These are phyloP conservation scores for Chlorophyllum brunneum DNA, from an alignment of 768 basidiomycete genomes.

Conservation along the genomic window DNA sequence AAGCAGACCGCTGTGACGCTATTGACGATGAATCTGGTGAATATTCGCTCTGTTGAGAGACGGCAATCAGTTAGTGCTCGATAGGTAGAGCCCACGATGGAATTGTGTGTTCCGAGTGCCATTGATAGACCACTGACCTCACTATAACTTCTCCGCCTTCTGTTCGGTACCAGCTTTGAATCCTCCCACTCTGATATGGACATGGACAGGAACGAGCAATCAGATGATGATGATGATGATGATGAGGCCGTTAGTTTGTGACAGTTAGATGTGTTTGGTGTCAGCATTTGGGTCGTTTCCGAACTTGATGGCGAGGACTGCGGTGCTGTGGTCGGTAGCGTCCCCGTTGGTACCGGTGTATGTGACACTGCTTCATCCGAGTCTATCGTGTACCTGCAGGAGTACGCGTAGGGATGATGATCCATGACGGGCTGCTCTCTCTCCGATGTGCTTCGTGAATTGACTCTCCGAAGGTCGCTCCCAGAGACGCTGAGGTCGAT, in stretches of 20 bases:
- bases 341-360: neutral
- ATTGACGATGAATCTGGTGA: neutral
- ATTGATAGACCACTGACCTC: conserved; percentile 8
- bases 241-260: neutral
- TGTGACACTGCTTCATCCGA: neutral
- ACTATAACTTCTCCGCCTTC: conserved; percentile 10
- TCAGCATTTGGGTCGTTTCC: neutral
- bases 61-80: neutral
- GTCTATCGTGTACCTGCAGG: neutral
- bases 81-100: too few species aligned
- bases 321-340: neutral
- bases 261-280: neutral
- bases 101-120: too few species aligned
- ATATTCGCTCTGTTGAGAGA: neutral
- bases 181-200: neutral
- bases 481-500: conserved; percentile 9
- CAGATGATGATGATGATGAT: neutral
- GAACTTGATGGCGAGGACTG: neutral
- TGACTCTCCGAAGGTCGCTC: neutral
- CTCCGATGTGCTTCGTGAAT: neutral
- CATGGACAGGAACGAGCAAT: neutral
- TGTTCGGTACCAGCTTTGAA: conserved; percentile 2
- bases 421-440: neutral
- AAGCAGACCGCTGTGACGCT: neutral
- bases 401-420: neutral